Base-by-base conservation (phyloP, 1,284 basidiomycete genomes). In the Sutorius eximius region DNA sequence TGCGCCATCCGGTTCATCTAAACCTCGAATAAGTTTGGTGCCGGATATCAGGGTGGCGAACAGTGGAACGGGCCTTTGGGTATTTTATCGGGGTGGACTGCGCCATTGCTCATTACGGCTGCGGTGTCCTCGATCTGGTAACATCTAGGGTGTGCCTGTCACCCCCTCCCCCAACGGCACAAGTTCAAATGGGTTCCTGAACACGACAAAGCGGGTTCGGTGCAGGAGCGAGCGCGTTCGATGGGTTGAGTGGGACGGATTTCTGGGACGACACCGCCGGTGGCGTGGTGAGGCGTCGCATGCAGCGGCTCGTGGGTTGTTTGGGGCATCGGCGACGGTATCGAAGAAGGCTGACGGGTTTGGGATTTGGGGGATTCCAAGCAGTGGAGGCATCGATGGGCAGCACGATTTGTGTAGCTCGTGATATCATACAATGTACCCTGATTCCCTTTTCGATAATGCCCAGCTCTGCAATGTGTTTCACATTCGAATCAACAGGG, bases 341-440 rank as follows among this genome's bases (percentile, higher is more conserved):
- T n/a, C n/a, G 62, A 87, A 88, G 76, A 86, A 89, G 69, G 87
- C 90, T 60, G 89, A 91, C 64, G 82, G 77, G 7, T 91, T 91
- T 67, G 87, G 87, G 5, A 88, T 91, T 70, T 69, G 89, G 87
- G 87, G 45, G 81, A 85, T 40, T 89, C 89, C 71, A 90, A 89
- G 77, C 88, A 77, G n/a, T n/a, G 68, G 12, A 2, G 34, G 27
- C 3, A 7, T 46, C n/a, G 33, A n/a, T 3, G 10, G 7, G 29
- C n/a, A n/a, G n/a, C n/a, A n/a, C n/a, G n/a, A n/a, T n/a, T n/a
- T n/a, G n/a, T n/a, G n/a, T n/a, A n/a, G n/a, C n/a, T n/a, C n/a
- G n/a, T n/a, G n/a, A n/a, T n/a, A n/a, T n/a, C n/a, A n/a, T n/a
- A n/a, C n/a, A n/a, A n/a, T n/a, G n/a, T n/a, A n/a, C n/a, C n/a